Percentiles rank a stretch among this genome's conserved stretches.
phyloP scores from a whole-genome alignment of 345 rosid genomes.

The Lagerstroemia speciosa region DNA sequence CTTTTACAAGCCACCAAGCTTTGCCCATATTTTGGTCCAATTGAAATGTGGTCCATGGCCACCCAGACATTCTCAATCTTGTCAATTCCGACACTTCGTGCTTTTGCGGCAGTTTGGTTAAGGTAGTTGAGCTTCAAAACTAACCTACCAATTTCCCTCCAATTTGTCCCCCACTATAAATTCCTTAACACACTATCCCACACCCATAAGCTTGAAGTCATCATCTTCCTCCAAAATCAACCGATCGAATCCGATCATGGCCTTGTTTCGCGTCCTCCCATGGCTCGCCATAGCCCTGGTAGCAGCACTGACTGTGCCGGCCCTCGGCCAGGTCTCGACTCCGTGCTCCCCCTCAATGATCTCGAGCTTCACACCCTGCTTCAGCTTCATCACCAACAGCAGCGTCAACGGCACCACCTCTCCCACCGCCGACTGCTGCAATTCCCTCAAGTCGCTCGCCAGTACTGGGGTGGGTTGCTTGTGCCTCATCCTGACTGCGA shows the following conservation, averaged over 20 bases:
- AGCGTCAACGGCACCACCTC: constrained; percentile 45
- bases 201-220: background rate
- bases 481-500: constrained; percentile 58
- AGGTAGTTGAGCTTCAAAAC: background rate
- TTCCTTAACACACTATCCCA: background rate
- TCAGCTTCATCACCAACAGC: constrained; percentile 63
- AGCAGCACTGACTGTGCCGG: constrained; percentile 25
- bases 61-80: background rate
- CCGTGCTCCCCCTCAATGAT: constrained; percentile 50
- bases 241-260: background rate
- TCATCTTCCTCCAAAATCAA: background rate
- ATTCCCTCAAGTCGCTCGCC: constrained; percentile 49
- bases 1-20: background rate
- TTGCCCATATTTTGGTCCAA: background rate
- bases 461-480: constrained; percentile 51
- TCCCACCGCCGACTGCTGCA: constrained; percentile 56
- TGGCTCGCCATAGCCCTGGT: background rate
- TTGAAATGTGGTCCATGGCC: background rate
- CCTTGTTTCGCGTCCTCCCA: background rate
- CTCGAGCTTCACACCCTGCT: constrained; percentile 50
- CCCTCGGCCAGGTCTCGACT: constrained; percentile 29
- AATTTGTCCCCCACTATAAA: background rate
- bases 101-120: background rate
- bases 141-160: background rate
- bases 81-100: background rate